Conservation (phyloP, 1,139 yeast genomes). For the Arxiozyma heterogenica region DNA sequence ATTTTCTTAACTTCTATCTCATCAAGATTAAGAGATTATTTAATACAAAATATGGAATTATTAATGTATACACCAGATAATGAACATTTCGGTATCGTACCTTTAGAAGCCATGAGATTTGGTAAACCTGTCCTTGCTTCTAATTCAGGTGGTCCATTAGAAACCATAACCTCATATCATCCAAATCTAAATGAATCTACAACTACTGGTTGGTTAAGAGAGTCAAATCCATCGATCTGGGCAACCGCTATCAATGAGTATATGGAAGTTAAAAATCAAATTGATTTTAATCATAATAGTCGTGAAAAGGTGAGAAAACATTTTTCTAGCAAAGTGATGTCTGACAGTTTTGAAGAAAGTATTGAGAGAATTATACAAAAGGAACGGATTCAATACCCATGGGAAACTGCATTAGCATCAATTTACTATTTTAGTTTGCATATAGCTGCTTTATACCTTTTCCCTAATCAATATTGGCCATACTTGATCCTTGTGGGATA, state of each 20-base stretch:
- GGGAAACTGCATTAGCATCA: conserved; percentile 15
- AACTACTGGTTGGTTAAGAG: conserved; percentile 73
- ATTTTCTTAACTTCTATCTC: conserved; percentile 76
- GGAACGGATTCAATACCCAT: conserved; percentile 14
- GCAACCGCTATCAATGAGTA: conserved; percentile 44
- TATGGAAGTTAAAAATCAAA: conserved; percentile 32
- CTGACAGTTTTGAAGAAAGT: conserved; percentile 40
- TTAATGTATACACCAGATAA: conserved; percentile 80
- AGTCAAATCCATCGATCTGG: conserved; percentile 54
- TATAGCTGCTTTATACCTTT: conserved; percentile 12
- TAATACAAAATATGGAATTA: conserved; percentile 49
- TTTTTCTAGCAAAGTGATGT: conserved; percentile 60
- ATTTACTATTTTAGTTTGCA: conserved; percentile 12
- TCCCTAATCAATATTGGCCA: conserved; percentile 17
- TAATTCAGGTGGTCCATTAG: conserved; percentile 88
- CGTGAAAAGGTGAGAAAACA: conserved; percentile 39
- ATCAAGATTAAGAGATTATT: conserved; percentile 52
- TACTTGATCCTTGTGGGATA: conserved; percentile 13
- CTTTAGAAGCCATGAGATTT: conserved; percentile 83
- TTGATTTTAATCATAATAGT: conserved; percentile 43
- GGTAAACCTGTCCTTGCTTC: conserved; percentile 81
- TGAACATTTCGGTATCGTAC: conserved; percentile 97
- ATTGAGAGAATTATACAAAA: conserved; percentile 24
- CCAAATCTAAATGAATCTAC: conserved; percentile 33
- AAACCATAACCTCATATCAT: conserved; percentile 49